phyloP scores from a whole-genome alignment of 164 flowering plant species.

The Vitis rupestris region DNA sequence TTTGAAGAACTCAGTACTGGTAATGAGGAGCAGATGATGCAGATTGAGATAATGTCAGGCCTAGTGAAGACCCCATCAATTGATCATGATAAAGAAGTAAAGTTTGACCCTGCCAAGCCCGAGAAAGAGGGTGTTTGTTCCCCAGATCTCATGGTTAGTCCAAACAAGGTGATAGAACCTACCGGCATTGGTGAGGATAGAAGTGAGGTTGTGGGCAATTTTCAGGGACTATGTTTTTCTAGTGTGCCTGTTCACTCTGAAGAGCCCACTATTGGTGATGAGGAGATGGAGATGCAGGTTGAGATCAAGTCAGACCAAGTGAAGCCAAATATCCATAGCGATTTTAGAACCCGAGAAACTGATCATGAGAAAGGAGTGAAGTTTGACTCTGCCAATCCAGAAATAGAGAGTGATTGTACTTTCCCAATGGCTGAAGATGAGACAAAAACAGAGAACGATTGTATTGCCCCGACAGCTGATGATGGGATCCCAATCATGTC shows the following conservation, averaged over 20 bases:
- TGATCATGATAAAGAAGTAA: neutral
- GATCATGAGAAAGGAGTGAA: neutral
- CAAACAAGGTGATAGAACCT: neutral
- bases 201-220: too few species aligned
- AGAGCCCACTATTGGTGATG: neutral
- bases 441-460: neutral
- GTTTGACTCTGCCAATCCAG: too few species aligned
- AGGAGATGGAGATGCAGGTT: neutral
- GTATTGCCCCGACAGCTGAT: neutral
- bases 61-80: neutral
- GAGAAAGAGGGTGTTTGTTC: too few species aligned
- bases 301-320: neutral
- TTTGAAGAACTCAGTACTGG: neutral
- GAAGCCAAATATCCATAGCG: neutral
- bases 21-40: slow-evolving; percentile 1
- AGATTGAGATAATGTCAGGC: neutral
- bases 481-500: neutral
- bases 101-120: too few species aligned
- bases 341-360: neutral
- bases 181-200: neutral
- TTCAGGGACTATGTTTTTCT: neutral
- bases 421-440: too few species aligned
- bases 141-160: too few species aligned
- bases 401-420: too few species aligned
- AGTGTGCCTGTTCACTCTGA: neutral